These are phyloP conservation scores for Fusarium oligoseptatum DNA, from an alignment of 2,329 filamentous ascomycete genomes.

Conservation along the genomic window DNA sequence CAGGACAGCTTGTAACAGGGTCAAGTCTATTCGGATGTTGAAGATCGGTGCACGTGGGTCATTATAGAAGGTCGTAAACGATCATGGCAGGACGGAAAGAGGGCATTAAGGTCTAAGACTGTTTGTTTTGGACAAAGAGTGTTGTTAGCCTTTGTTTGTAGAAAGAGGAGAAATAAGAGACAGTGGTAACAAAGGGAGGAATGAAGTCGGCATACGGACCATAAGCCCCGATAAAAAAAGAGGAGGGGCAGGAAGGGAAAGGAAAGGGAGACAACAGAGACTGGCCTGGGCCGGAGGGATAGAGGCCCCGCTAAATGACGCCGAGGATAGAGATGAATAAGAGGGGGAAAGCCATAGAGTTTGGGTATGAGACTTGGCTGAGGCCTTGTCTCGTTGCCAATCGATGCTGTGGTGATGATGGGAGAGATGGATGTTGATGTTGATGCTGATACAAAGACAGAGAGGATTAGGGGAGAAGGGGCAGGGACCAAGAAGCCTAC, in stretches of 20 bases:
- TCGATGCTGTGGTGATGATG: slow-evolving; percentile 25
- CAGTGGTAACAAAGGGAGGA: slow-evolving; percentile 39
- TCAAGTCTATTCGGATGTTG: slow-evolving; percentile 41
- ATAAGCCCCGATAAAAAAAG: slow-evolving; percentile 43
- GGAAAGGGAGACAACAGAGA: slow-evolving; percentile 31
- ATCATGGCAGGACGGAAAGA: slow-evolving; percentile 44
- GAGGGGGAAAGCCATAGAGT: slow-evolving; percentile 13
- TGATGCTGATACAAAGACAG: slow-evolving; percentile 24
- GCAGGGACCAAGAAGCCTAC: slow-evolving; percentile 16
- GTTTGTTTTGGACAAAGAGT: slow-evolving; percentile 34
- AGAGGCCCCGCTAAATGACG: slow-evolving; percentile 26
- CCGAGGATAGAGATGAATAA: slow-evolving; percentile 8
- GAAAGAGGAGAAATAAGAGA: slow-evolving; percentile 19
- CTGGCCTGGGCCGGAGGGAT: slow-evolving; percentile 22
- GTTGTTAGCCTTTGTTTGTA: slow-evolving; percentile 40
- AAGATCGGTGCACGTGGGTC: slow-evolving; percentile 42
- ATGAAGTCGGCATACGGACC: slow-evolving; percentile 41
- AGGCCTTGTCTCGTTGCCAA: slow-evolving; percentile 35
- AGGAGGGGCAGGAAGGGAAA: slow-evolving; percentile 38
- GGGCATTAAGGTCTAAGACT: slow-evolving; percentile 47
- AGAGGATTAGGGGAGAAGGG: slow-evolving; percentile 11
- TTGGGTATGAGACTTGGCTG: slow-evolving; percentile 24
- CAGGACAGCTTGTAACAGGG: slow-evolving; percentile 20
- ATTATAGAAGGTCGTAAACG: slow-evolving; percentile 47
- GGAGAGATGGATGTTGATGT: slow-evolving; percentile 25